Conservation (phyloP, 306 rosid genomes). For the Pterocarpus macrocarpus region DNA sequence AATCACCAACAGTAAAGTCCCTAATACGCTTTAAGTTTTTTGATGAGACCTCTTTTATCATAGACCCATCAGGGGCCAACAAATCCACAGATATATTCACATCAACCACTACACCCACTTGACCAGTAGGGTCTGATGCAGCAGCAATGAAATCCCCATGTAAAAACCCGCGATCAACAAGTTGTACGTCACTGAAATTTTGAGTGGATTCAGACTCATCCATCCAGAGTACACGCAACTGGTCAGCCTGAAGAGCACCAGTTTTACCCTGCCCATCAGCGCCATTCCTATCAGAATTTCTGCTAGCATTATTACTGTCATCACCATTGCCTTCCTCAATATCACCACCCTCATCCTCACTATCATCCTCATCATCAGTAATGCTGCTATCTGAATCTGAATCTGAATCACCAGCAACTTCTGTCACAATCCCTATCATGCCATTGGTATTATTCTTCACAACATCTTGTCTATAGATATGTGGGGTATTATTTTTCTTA, state of each 20-base stretch:
- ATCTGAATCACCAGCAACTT: constrained; percentile 91
- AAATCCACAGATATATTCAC: constrained; percentile 84
- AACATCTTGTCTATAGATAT: constrained; percentile 85
- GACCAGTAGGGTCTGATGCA: constrained; percentile 89
- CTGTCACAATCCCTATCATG: constrained; percentile 86
- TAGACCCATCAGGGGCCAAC: constrained; percentile 72
- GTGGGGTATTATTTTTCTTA: constrained; percentile 48
- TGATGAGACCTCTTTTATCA: constrained; percentile 74
- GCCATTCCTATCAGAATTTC: constrained; percentile 59
- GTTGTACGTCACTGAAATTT: constrained; percentile 65
- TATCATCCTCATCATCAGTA: constrained; percentile 72
- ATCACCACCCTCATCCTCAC: constrained; percentile 55
- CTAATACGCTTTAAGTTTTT: constrained; percentile 85
- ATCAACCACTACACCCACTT: constrained; percentile 96
- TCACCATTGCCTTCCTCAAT: constrained; percentile 59
- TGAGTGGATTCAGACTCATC: constrained; percentile 83
- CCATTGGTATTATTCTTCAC: constrained; percentile 68
- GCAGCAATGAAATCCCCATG: constrained; percentile 96
- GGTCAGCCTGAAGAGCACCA: constrained; percentile 72
- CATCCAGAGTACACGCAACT: constrained; percentile 91
- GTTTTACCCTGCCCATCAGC: constrained; percentile 59
- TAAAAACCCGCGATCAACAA: constrained; percentile 89
- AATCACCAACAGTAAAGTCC: constrained; percentile 93
- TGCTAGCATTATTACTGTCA: constrained; percentile 47
- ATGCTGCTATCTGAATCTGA: constrained; percentile 82